Evolutionary conservation across 1,284 basidiomycete species (phyloP), one percentile per base, ranked within the genome.

Genomic region (Polyporus tsugae): DNA sequence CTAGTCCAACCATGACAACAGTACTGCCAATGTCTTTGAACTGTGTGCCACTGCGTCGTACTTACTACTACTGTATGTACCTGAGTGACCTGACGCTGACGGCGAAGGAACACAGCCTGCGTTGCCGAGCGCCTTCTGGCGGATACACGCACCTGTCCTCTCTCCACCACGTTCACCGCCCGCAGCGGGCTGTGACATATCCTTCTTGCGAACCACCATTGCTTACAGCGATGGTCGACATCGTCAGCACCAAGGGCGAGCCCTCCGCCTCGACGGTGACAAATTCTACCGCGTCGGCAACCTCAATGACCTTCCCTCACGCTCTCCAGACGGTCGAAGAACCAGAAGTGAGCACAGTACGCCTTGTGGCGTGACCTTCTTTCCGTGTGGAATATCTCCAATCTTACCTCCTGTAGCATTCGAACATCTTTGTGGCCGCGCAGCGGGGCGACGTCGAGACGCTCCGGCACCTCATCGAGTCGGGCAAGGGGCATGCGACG

Each of bases 401-500:
- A 46, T 42, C 13, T 60, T 11, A 58, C 4, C 11, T 22, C 46
- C 33, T 36, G 19, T 19, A 55, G 4, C 64, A 83, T 80, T 75
- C 75, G 41, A 91, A 88, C 66, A 92, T 98, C 46, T 96, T 98
- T 77, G 83, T 93, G 4, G 92, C 95, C 13, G 91, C 96, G 0
- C 97, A 98, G 77, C 86, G 94, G 60, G 97, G 97, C 41, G 95
- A 98, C 75, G 84, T 95, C 1, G 80, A 82, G 2, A 82, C 88
- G 39, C 81, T 98, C 29, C 86, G 88, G 5, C 80, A 87, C 35
- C 86, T 98, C 64, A 85, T 96, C 58, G 89, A 92, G 73, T 91
- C 90, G 0, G 93, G 92, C 3, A 82, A 86, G 52, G 91, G 94
- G 5, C 87, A 85, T 25, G 92, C 94, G 6, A 92, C 92, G 29